phyloP scores from a whole-genome alignment of 2,329 filamentous ascomycete genomes.

The Pyrenophora graminea region DNA sequence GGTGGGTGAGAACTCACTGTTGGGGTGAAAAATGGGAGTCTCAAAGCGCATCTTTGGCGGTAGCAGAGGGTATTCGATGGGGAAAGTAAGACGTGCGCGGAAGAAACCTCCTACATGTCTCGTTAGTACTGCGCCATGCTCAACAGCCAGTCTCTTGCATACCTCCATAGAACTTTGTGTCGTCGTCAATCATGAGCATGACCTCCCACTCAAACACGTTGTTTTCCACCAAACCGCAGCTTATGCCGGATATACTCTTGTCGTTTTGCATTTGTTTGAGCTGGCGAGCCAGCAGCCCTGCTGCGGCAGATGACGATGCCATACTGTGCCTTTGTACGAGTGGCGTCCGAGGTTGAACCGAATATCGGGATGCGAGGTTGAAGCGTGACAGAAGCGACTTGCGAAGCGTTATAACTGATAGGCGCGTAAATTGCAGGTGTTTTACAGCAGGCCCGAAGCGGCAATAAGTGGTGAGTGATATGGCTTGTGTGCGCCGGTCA shows the following conservation, averaged over 20 bases:
- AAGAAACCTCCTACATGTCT: conserved; percentile 74
- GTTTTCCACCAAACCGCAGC: conserved; percentile 82
- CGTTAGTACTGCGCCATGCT: conserved; percentile 7
- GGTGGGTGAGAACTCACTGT: conserved; percentile 63
- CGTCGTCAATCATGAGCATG: conserved; percentile 97
- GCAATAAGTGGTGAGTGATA: background rate
- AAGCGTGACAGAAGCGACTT: background rate
- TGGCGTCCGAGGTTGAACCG: conserved; percentile 11
- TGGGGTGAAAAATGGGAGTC: conserved; percentile 94
- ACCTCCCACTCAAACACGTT: conserved; percentile 98
- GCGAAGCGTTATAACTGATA: background rate
- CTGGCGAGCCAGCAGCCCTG: conserved; percentile 77
- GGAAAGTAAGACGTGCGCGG: conserved; percentile 91
- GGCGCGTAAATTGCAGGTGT: background rate
- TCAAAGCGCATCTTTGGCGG: conserved; percentile 96
- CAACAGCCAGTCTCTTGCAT: conserved; percentile 13
- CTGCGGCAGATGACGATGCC: conserved; percentile 59
- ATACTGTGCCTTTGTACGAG: conserved; percentile 22
- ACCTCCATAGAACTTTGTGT: conserved; percentile 93
- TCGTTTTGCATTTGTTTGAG: conserved; percentile 92
- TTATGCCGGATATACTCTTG: conserved; percentile 92
- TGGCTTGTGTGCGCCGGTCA: background rate
- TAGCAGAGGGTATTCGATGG: conserved; percentile 93
- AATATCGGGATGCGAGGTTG: conserved; percentile 5
- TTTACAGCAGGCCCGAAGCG: background rate